phyloP scores from a whole-genome alignment of 805 yeast species.

The Pichia manshurica region DNA sequence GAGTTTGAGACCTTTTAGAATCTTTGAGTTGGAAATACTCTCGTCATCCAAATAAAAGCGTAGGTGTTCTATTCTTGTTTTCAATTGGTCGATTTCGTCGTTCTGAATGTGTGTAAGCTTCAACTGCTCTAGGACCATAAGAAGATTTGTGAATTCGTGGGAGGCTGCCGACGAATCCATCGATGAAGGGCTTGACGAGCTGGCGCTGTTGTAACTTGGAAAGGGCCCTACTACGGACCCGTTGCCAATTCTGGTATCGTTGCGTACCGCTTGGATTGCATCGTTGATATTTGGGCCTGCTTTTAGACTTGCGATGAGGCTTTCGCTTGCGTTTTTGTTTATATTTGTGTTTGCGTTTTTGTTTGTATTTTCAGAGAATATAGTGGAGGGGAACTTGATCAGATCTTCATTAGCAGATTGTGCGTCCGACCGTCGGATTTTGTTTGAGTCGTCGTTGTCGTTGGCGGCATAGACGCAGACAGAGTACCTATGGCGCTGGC shows the following conservation, averaged over 20 bases:
- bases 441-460: conserved; percentile 5
- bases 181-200: background rate
- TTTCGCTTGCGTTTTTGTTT: background rate
- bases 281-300: background rate
- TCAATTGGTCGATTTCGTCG: conserved; percentile 10
- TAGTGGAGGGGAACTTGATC: too few relatives aligned
- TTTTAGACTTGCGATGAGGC: too few relatives aligned
- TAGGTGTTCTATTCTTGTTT: conserved; percentile 7
- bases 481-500: conserved; percentile 15
- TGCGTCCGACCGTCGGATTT: background rate
- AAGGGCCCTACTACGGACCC: too few relatives aligned
- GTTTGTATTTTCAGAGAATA: background rate
- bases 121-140: conserved; percentile 5
- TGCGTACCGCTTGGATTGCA: background rate
- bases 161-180: background rate
- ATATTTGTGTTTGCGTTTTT: background rate
- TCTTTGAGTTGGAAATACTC: conserved; percentile 3
- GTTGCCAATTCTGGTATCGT: too few relatives aligned
- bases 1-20: conserved; percentile 1
- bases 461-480: conserved; percentile 9
- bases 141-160: conserved; percentile 6
- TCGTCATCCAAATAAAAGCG: conserved; percentile 11
- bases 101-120: conserved; percentile 8
- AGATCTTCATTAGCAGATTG: background rate
- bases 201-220: background rate